These are phyloP conservation scores for Avicennia marina DNA, from an alignment of 257 asterid genomes.

Conservation along the genomic window DNA sequence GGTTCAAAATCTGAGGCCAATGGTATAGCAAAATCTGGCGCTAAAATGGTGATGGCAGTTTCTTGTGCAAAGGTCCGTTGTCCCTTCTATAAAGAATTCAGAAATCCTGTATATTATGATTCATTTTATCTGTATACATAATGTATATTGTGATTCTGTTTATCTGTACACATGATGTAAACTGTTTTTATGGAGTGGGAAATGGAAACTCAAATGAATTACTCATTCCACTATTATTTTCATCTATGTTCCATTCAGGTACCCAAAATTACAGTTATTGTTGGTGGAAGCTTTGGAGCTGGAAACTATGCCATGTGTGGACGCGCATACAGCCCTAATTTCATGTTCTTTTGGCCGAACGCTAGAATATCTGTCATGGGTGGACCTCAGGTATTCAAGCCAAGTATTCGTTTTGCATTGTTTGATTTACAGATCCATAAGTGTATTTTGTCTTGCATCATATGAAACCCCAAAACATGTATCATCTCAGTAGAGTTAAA, in stretches of 20 bases:
- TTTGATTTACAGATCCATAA: background rate
- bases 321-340: conserved; percentile 93
- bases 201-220: background rate
- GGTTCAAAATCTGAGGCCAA: conserved; percentile 98
- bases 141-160: background rate
- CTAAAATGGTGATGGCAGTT: conserved; percentile 99
- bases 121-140: background rate
- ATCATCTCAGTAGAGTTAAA: background rate
- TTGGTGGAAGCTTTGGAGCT: conserved; percentile 99
- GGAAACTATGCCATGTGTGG: conserved; percentile 99
- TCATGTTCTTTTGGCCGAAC: conserved; percentile 96
- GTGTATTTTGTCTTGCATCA: background rate
- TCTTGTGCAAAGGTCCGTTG: conserved; percentile 88
- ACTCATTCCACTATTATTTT: conserved; percentile 10
- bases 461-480: background rate
- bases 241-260: conserved; percentile 42
- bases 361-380: conserved; percentile 98
- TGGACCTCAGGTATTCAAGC: conserved; percentile 99
- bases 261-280: conserved; percentile 77
- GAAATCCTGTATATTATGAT: background rate
- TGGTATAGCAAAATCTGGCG: conserved; percentile 99
- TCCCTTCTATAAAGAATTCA: background rate
- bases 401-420: too few relatives aligned
- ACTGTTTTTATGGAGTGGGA: background rate
- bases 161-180: background rate